These are phyloP conservation scores for Huntiella omanensis DNA, from an alignment of 2,329 filamentous ascomycete species.

Conservation along the genomic window DNA sequence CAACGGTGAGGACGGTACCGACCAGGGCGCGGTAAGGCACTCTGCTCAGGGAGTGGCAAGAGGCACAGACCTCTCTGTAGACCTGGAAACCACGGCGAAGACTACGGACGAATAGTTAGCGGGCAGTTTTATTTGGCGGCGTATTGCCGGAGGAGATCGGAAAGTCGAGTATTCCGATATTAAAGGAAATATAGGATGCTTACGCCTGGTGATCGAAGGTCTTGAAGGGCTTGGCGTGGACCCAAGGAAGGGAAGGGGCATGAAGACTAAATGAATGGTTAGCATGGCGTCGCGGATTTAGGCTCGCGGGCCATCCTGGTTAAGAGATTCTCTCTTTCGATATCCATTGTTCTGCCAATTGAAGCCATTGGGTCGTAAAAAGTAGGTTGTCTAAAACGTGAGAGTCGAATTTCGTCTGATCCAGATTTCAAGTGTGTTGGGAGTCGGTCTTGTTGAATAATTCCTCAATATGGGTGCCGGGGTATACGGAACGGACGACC, in stretches of 20 bases:
- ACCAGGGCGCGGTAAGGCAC: constrained; percentile 87
- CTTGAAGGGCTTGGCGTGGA: constrained; percentile 78
- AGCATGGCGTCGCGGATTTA: constrained; percentile 14
- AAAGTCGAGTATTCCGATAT: background rate
- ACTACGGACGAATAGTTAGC: constrained; percentile 25
- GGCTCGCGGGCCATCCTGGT: background rate
- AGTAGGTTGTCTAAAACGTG: background rate
- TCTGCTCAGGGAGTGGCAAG: constrained; percentile 90
- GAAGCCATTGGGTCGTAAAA: constrained; percentile 1
- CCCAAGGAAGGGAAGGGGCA: constrained; percentile 84
- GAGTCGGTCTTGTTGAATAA: background rate
- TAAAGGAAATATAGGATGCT: constrained; percentile 23
- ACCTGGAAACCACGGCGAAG: constrained; percentile 99
- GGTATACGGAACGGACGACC: background rate
- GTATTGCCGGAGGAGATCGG: constrained; percentile 4
- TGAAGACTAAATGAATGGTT: constrained; percentile 49
- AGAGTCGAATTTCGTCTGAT: too few relatives aligned
- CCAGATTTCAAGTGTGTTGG: too few relatives aligned
- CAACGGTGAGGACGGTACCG: constrained; percentile 80
- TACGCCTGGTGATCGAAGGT: constrained; percentile 95
- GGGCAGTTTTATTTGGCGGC: background rate
- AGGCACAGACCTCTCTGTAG: constrained; percentile 94
- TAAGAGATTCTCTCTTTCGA: background rate
- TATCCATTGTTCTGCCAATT: constrained; percentile 4
- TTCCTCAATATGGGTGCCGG: background rate